Conservation (phyloP, 2,329 filamentous ascomycete species). For the Penicillium concentricum region DNA sequence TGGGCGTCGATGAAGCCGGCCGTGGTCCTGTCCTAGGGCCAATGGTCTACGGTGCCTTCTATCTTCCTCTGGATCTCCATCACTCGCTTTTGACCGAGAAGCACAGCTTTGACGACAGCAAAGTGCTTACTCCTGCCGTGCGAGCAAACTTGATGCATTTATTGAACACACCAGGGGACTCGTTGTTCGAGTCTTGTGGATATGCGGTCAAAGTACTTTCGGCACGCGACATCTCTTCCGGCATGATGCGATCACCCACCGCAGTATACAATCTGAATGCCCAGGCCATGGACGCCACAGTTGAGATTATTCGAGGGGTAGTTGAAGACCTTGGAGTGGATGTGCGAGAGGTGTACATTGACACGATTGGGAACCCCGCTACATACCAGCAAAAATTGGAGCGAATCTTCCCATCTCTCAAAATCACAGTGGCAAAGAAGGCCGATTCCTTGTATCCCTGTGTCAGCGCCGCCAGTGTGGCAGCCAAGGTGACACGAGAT, state of each 20-base stretch:
- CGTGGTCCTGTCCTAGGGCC: conserved; percentile 86
- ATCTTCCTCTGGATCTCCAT: conserved; percentile 63
- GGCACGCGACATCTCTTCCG: conserved; percentile 75
- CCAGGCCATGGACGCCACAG: conserved; percentile 90
- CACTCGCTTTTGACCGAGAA: conserved; percentile 72
- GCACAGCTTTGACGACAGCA: conserved; percentile 93
- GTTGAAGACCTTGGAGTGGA: conserved; percentile 72
- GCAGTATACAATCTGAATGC: conserved; percentile 85
- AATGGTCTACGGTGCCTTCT: conserved; percentile 71
- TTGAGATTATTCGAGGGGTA: conserved; percentile 75
- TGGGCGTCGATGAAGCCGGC: conserved; percentile 92
- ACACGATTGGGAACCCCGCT: conserved; percentile 83
- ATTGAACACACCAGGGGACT: conserved; percentile 65
- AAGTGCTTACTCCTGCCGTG: conserved; percentile 78
- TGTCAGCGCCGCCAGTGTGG: conserved; percentile 90
- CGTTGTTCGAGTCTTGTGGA: conserved; percentile 66
- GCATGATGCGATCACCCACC: conserved; percentile 64
- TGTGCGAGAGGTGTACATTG: conserved; percentile 86
- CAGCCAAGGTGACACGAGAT: conserved; percentile 93
- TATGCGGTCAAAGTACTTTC: conserved; percentile 83
- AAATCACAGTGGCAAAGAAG: conserved; percentile 80
- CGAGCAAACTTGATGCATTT: conserved; percentile 69
- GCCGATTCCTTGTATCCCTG: conserved; percentile 90
- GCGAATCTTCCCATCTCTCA: conserved; percentile 74
- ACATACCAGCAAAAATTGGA: conserved; percentile 83